Evolutionary conservation across 208 protist species (phyloP).

Genomic region (Naegleria fowleri): DNA sequence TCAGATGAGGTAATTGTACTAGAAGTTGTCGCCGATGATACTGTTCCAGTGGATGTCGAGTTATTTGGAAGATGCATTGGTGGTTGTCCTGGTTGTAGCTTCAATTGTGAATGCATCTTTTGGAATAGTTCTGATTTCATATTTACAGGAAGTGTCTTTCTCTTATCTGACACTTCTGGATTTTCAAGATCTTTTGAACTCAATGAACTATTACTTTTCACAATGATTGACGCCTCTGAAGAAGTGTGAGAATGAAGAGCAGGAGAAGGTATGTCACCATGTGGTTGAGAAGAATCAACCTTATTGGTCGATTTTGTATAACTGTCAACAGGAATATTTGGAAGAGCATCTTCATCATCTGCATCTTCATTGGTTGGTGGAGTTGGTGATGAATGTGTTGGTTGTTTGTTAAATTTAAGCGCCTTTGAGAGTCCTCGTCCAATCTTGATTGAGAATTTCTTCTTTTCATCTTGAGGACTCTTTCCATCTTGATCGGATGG

Average conservation of each 20-base stretch:
- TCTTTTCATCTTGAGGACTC: neutral
- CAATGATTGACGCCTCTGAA: no score
- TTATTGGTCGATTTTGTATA: no score
- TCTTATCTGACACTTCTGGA: neutral
- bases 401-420: neutral
- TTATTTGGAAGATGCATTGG: no score
- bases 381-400: neutral
- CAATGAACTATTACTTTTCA: no score
- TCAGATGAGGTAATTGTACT: no score
- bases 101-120: conserved; percentile 6
- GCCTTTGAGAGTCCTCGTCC: neutral
- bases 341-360: neutral
- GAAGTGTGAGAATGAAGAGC: no score
- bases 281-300: no score
- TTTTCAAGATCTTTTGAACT: neutral
- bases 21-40: no score
- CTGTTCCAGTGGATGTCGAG: no score
- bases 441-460: neutral
- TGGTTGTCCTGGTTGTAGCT: neutral
- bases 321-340: no score
- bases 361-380: neutral
- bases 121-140: neutral
- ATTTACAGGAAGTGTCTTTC: neutral
- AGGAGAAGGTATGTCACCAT: no score
- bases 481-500: neutral